Evolutionary conservation across 208 protist species (phyloP).

Genomic region (Acanthamoeba rhysodes): DNA sequence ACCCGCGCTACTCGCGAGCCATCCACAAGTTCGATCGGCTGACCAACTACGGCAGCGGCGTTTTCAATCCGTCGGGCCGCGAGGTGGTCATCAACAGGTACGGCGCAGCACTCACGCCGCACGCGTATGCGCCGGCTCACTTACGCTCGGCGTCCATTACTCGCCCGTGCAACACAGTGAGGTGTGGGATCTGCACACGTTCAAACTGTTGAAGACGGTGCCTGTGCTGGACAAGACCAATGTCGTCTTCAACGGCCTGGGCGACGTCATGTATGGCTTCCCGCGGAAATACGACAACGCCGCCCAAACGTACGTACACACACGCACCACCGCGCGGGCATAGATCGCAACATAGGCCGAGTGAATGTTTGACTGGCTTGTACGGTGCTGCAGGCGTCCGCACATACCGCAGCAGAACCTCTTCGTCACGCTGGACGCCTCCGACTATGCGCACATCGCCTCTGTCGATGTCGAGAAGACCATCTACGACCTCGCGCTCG

Average conservation of each 20-base stretch:
- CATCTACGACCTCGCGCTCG: conserved; percentile 57
- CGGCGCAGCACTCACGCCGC: not conserved
- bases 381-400: not conserved
- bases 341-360: no score
- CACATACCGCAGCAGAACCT: conserved; percentile 36
- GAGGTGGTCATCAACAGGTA: conserved; percentile 79
- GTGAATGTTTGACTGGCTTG: not conserved
- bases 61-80: conserved; percentile 76
- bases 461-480: conserved; percentile 61
- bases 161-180: not conserved
- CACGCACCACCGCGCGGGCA: not conserved
- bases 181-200: conserved; percentile 78
- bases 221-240: conserved; percentile 77
- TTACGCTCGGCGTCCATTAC: not conserved
- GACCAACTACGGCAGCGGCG: conserved; percentile 76
- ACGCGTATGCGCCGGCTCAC: not conserved
- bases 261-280: conserved; percentile 67
- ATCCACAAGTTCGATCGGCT: conserved; percentile 77
- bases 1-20: conserved; percentile 68
- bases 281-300: conserved; percentile 38
- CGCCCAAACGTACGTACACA: not conserved
- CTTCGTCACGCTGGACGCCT: conserved; percentile 74
- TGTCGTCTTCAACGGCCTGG: conserved; percentile 74
- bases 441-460: conserved; percentile 78
- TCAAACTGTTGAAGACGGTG: conserved; percentile 74